Evolutionary conservation across 2,329 filamentous ascomycete genomes (phyloP).

Genomic region (Pyricularia grisea): DNA sequence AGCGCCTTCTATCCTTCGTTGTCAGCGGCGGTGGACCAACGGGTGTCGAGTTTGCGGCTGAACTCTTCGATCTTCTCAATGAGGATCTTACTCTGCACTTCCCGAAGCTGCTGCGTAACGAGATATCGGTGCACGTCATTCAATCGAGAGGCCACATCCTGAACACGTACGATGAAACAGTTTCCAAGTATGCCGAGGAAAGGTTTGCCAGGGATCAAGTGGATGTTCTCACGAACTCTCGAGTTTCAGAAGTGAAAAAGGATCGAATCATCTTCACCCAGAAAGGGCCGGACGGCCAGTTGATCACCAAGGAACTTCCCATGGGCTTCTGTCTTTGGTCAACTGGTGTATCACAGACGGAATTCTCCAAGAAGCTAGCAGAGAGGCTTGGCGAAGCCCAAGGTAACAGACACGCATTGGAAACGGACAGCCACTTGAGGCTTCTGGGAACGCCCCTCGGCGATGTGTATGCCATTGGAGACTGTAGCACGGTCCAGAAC

Average conservation of each 20-base stretch:
- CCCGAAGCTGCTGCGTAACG: slow-evolving; percentile 84
- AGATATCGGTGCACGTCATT: slow-evolving; percentile 95
- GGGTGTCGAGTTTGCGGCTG: slow-evolving; percentile 94
- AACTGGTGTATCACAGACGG: slow-evolving; percentile 82
- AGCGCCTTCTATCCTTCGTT: slow-evolving; percentile 86
- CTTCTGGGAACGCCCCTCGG: slow-evolving; percentile 81
- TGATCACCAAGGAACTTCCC: slow-evolving; percentile 84
- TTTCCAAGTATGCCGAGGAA: slow-evolving; percentile 86
- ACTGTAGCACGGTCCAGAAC: slow-evolving; percentile 95
- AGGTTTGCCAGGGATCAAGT: slow-evolving; percentile 87
- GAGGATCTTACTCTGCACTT: slow-evolving; percentile 82
- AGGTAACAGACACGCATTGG: slow-evolving; percentile 82
- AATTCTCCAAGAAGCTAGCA: slow-evolving; percentile 68
- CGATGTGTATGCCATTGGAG: slow-evolving; percentile 93
- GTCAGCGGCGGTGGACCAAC: slow-evolving; percentile 91
- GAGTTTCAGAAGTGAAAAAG: slow-evolving; percentile 77
- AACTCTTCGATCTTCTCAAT: slow-evolving; percentile 91
- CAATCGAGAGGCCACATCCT: slow-evolving; percentile 91
- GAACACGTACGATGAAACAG: slow-evolving; percentile 94
- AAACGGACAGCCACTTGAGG: slow-evolving; percentile 89
- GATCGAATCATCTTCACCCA: slow-evolving; percentile 89
- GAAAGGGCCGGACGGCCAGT: slow-evolving; percentile 60
- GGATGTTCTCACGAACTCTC: slow-evolving; percentile 82
- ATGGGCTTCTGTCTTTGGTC: slow-evolving; percentile 98
- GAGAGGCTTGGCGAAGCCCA: slow-evolving; percentile 67